These are phyloP conservation scores for Stereum hirsutum DNA, from an alignment of 1,284 basidiomycete genomes.

Conservation along the genomic window DNA sequence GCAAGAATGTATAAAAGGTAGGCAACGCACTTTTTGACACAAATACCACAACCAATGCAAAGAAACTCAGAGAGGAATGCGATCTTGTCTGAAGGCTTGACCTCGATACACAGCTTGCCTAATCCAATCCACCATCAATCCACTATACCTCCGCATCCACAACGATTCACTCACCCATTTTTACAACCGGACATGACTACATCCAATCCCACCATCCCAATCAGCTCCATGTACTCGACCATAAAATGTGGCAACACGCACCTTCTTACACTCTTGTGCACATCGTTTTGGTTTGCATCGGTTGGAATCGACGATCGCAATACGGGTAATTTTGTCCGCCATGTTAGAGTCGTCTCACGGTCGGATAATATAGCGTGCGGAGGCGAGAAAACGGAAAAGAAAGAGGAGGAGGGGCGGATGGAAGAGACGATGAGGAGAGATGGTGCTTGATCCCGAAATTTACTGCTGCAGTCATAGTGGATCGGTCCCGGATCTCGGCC, in stretches of 20 bases:
- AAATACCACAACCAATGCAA: conserved; percentile 97
- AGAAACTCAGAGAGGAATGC: conserved; percentile 96
- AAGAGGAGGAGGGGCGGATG: too few species aligned
- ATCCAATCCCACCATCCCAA: conserved; percentile 1
- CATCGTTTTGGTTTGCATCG: conserved; percentile 92
- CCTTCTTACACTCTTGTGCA: conserved; percentile 90
- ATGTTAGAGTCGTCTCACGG: too few species aligned
- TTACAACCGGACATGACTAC: conserved; percentile 93
- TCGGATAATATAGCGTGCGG: conserved; percentile 1
- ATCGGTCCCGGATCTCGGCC: too few species aligned
- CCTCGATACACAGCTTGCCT: conserved; percentile 98
- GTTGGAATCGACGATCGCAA: conserved; percentile 90
- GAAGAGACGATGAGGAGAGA: too few species aligned
- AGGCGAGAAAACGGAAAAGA: too few species aligned
- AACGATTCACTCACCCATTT: conserved; percentile 69
- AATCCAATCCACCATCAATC: background rate
- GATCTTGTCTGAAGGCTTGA: conserved; percentile 89
- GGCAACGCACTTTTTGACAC: conserved; percentile 84
- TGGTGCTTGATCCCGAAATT: too few species aligned
- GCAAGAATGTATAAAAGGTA: conserved; percentile 6
- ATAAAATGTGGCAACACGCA: conserved; percentile 19
- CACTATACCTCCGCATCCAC: background rate
- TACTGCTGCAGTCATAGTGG: too few species aligned
- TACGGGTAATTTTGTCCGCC: conserved; percentile 92
- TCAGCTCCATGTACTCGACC: background rate